Conservation (phyloP, 495 filamentous ascomycete species). For the Aspergillus incahuasiensis region DNA sequence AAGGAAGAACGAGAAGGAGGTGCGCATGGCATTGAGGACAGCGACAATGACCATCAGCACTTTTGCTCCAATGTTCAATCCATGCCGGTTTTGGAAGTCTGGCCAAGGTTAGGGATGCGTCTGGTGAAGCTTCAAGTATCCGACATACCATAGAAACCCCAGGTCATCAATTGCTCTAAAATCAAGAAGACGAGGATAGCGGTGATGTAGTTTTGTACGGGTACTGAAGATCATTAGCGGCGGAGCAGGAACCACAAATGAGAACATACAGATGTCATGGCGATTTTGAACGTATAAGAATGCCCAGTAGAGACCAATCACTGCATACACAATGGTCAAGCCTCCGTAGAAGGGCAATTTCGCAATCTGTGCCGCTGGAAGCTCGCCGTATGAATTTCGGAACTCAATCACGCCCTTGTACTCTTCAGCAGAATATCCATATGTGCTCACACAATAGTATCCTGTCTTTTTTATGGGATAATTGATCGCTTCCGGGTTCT, state of each 20-base stretch:
- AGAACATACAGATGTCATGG: slow-evolving; percentile 71
- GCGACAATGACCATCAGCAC: slow-evolving; percentile 84
- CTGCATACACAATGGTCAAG: slow-evolving; percentile 88
- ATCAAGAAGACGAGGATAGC: slow-evolving; percentile 94
- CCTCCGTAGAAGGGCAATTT: slow-evolving; percentile 98
- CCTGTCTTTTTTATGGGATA: slow-evolving; percentile 84
- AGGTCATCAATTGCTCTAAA: slow-evolving; percentile 94
- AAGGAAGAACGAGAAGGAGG: slow-evolving; percentile 98
- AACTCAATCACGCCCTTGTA: slow-evolving; percentile 86
- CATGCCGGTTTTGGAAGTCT: slow-evolving; percentile 90
- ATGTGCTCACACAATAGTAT: slow-evolving; percentile 91
- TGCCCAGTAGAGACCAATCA: slow-evolving; percentile 85
- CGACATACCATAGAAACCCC: slow-evolving; percentile 76
- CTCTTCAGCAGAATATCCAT: slow-evolving; percentile 51
- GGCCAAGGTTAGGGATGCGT: slow-evolving; percentile 9
- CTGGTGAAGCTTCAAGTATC: not conserved
- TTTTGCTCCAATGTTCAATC: slow-evolving; percentile 72
- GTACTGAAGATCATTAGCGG: slow-evolving; percentile 53
- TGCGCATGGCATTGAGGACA: slow-evolving; percentile 85
- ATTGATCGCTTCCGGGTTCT: slow-evolving; percentile 64
- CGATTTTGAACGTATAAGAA: slow-evolving; percentile 95
- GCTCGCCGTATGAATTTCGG: slow-evolving; percentile 91
- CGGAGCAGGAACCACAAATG: not conserved
- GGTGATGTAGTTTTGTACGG: slow-evolving; percentile 99
- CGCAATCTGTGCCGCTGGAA: slow-evolving; percentile 90